These are phyloP conservation scores for Blepharisma japonicum DNA, from an alignment of 73 alveolate genomes.

Conservation along the genomic window DNA sequence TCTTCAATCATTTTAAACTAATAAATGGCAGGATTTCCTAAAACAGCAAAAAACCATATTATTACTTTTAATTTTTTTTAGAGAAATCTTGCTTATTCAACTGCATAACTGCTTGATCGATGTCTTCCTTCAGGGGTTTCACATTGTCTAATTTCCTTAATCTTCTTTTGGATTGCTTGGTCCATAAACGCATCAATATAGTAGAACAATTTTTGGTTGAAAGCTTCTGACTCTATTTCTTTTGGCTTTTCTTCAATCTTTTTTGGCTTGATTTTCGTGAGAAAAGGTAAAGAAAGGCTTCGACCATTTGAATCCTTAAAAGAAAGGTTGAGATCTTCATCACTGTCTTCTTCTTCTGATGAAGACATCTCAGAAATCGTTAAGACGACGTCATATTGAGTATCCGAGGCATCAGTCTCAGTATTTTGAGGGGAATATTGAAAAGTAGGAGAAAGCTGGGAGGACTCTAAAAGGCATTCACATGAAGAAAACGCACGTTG, in stretches of 20 bases:
- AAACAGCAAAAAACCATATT: too few species aligned
- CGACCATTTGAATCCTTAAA: neutral
- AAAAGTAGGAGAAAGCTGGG: neutral
- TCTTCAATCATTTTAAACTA: too few species aligned
- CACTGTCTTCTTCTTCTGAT: constrained; percentile 9
- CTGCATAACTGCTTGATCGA: constrained; percentile 12
- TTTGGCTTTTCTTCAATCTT: neutral
- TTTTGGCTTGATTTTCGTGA: too few species aligned
- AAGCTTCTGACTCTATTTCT: constrained; percentile 5
- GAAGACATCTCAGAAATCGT: constrained; percentile 15
- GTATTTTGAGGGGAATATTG: neutral
- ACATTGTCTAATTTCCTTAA: neutral
- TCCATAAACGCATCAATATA: constrained; percentile 20
- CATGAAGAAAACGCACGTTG: constrained; percentile 12
- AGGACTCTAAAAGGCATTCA: constrained; percentile 3
- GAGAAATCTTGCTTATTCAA: too few species aligned
- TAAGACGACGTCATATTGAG: neutral
- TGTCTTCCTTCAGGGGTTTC: constrained; percentile 13
- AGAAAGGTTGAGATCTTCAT: neutral
- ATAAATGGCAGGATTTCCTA: too few species aligned
- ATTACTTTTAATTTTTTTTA: too few species aligned
- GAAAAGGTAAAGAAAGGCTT: too few species aligned
- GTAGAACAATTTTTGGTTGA: neutral
- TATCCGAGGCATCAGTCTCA: constrained; percentile 8
- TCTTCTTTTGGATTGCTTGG: constrained; percentile 8